Base-by-base conservation (phyloP, 192 early-diverging fungal species). In the Allomyces javanicus region DNA sequence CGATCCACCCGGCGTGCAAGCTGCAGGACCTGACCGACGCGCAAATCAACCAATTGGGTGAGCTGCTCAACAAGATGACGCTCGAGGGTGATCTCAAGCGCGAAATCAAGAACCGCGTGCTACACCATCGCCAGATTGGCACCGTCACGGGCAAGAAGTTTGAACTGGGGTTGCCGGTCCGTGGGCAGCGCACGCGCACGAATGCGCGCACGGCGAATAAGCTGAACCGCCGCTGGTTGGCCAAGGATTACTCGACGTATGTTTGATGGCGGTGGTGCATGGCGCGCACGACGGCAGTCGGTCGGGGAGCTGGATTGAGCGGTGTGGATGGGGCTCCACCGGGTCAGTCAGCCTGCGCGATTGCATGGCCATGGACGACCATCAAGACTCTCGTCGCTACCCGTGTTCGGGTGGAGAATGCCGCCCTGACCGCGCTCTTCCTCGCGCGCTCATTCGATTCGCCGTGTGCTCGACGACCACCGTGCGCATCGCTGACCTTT, bases 201-300 rank as follows among this genome's bases (percentile, higher is more conserved):
- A 97, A 97, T 74, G 80, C 85, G 50, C 80, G 78, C 72, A 95
- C 90, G 9, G 91, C 94, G 10, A 90, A 86, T 73, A 87, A 82
- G 68, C 68, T 95, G 67, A 97, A 97, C 69, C 68, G 72, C 22
- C 21, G 65, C 62, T 63, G 70, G 74, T 65, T 86, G 68, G 68
- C 74, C 66, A 71, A 69, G 62, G 50, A 58, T 58, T 78, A 74
- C 71, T 78, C 77, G 70, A 76, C 77, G 33, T 40, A 40, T 40
- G 33, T 40, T 40, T 40, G 33, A 40, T 9, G 33, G 33, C 0
- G 33, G 9, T 40, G 33, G 7, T 40, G 7, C 4, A 40, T 40
- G 7, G 7, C 7, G 33, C 33, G 7, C 33, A 7, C 7, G 33
- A 40, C 33, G 7, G 33, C 4, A 40, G 5, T 3, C 7, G 33